phyloP scores from a whole-genome alignment of 495 filamentous ascomycete genomes.

The Aspergillus saccharolyticus region DNA sequence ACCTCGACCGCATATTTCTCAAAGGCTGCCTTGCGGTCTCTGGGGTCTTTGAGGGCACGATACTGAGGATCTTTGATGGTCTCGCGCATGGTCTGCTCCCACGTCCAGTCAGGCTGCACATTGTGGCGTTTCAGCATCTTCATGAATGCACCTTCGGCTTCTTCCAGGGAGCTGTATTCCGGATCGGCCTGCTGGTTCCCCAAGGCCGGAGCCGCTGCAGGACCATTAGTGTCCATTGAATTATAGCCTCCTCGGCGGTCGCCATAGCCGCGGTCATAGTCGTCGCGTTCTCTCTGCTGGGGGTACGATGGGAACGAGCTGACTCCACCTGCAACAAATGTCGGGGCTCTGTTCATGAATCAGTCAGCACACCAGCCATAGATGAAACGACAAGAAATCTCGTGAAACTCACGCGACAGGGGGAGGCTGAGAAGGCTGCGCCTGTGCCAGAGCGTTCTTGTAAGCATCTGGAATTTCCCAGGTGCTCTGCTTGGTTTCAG shows the following conservation, averaged over 20 bases:
- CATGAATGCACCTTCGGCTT: constrained; percentile 90
- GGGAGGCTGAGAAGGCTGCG: constrained; percentile 40
- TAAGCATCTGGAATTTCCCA: constrained; percentile 93
- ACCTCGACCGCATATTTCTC: constrained; percentile 93
- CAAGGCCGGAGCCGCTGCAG: constrained; percentile 55
- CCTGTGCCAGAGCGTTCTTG: constrained; percentile 62
- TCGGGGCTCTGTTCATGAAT: constrained; percentile 47
- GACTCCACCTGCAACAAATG: constrained; percentile 63
- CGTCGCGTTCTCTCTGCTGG: constrained; percentile 46
- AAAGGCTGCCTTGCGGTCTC: constrained; percentile 85
- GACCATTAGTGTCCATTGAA: constrained; percentile 48
- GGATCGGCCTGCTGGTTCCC: constrained; percentile 66
- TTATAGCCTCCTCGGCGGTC: constrained; percentile 67
- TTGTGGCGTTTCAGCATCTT: constrained; percentile 82
- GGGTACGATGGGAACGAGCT: constrained; percentile 49
- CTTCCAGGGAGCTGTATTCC: constrained; percentile 78
- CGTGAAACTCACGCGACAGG: constrained; percentile 53
- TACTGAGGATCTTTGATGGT: constrained; percentile 94
- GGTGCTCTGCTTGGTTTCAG: constrained; percentile 82
- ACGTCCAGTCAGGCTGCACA: constrained; percentile 86
- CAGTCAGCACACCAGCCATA: constrained; percentile 19
- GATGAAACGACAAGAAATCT: constrained; percentile 8
- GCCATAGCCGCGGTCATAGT: constrained; percentile 54
- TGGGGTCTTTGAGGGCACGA: constrained; percentile 88
- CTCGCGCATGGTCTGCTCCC: constrained; percentile 82